Conservation (phyloP, 2,329 filamentous ascomycete species). For the Amauroascus niger region DNA sequence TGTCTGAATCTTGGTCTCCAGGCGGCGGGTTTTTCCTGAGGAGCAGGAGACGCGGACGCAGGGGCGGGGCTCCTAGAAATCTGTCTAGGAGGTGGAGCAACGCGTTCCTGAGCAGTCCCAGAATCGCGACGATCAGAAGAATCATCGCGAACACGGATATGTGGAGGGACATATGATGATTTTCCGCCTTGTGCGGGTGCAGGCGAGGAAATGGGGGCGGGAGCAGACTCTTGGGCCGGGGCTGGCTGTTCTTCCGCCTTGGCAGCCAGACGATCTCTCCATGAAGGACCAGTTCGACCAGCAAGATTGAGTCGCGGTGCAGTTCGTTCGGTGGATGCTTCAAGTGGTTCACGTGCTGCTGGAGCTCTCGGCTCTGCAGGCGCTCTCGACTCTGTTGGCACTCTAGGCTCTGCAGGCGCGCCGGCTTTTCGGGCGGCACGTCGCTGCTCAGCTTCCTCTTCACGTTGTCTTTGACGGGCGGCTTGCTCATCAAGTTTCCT, state of each 20-base stretch:
- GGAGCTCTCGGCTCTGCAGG: conserved; percentile 34
- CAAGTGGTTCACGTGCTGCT: no score
- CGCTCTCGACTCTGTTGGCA: no score
- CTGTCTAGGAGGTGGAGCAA: conserved; percentile 8
- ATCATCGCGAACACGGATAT: conserved; percentile 12
- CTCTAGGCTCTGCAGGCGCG: conserved; percentile 31
- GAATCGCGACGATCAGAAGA: conserved; percentile 13
- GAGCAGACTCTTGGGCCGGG: conserved; percentile 20
- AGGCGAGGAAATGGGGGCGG: conserved; percentile 18
- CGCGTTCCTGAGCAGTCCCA: background rate
- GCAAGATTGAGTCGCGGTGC: conserved; percentile 49
- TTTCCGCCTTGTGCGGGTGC: background rate
- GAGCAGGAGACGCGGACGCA: conserved; percentile 8
- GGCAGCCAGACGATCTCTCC: conserved; percentile 52
- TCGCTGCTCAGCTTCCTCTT: conserved; percentile 77
- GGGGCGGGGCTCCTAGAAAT: conserved; percentile 13
- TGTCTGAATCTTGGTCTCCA: conserved; percentile 17
- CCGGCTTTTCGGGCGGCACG: conserved; percentile 57
- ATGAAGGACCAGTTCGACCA: conserved; percentile 40
- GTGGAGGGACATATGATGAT: conserved; percentile 17
- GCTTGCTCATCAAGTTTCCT: conserved; percentile 56
- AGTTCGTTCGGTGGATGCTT: conserved; percentile 42
- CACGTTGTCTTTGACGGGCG: conserved; percentile 62
- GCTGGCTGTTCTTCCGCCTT: conserved; percentile 33
- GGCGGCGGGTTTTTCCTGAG: conserved; percentile 11